phyloP scores from a whole-genome alignment of 768 basidiomycete species.

The Pleurotus ostreatus region DNA sequence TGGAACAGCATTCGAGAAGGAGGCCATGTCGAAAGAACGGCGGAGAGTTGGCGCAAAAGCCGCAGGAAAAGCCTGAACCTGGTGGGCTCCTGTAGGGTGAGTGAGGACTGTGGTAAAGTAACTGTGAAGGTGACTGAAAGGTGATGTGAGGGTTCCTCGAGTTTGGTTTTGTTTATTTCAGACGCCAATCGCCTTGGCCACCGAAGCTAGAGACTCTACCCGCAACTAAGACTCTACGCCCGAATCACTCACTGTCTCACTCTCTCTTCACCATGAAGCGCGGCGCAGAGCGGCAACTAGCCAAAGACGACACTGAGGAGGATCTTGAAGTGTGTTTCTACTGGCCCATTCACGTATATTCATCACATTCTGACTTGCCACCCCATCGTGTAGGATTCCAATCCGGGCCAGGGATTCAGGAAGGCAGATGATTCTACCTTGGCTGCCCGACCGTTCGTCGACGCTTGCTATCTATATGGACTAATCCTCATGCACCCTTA shows the following conservation, averaged over 20 bases:
- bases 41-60: neutral
- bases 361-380: neutral
- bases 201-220: too few species aligned
- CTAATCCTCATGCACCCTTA: slow-evolving; percentile 23
- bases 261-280: slow-evolving; percentile 53
- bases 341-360: neutral
- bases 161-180: neutral
- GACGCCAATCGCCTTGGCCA: neutral
- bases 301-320: slow-evolving; percentile 49
- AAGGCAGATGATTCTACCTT: slow-evolving; percentile 59
- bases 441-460: slow-evolving; percentile 52
- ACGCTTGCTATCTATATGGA: neutral
- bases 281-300: slow-evolving; percentile 67
- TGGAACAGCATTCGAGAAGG: slow-evolving; percentile 49
- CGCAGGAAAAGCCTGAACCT: neutral
- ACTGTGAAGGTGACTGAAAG: neutral
- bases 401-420: slow-evolving; percentile 38
- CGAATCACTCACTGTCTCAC: neutral
- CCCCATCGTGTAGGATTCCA: slow-evolving; percentile 33
- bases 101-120: neutral
- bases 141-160: neutral
- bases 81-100: neutral
- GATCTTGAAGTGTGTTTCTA: slow-evolving; percentile 28
- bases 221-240: too few species aligned
- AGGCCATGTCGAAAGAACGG: slow-evolving; percentile 41